Evolutionary conservation across 2,329 filamentous ascomycete species (phyloP).

Genomic region (Pseudonectria foliicola): DNA sequence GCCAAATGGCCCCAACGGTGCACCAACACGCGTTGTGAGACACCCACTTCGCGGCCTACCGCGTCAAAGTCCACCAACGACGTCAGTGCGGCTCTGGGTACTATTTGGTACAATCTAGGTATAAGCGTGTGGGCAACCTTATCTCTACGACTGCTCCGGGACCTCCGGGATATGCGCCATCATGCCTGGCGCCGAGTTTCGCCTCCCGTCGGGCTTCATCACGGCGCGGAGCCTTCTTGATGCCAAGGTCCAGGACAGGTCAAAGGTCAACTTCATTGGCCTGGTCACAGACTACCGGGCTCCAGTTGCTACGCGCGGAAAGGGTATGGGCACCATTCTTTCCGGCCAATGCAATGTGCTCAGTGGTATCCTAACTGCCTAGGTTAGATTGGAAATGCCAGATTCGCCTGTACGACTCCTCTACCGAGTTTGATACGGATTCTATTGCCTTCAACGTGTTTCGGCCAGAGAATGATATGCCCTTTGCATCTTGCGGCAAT

Average conservation of each 20-base stretch:
- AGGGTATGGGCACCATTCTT: conserved; percentile 34
- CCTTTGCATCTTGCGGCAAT: conserved; percentile 34
- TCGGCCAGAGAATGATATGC: conserved; percentile 41
- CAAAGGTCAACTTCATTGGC: conserved; percentile 56
- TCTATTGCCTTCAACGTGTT: conserved; percentile 54
- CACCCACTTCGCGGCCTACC: conserved; percentile 2
- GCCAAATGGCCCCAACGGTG: conserved; percentile 2
- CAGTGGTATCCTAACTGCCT: conserved; percentile 3
- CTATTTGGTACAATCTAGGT: too few relatives aligned
- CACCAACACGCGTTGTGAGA: conserved; percentile 8
- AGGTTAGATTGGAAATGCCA: conserved; percentile 51
- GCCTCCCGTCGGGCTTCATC: conserved; percentile 18
- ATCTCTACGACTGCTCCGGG: too few relatives aligned
- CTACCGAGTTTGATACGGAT: conserved; percentile 36
- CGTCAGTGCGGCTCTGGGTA: too few relatives aligned
- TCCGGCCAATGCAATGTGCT: neutral
- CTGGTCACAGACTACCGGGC: conserved; percentile 59
- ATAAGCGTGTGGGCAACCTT: too few relatives aligned
- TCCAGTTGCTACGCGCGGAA: conserved; percentile 42
- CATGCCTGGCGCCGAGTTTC: conserved; percentile 5
- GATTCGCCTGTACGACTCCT: conserved; percentile 54
- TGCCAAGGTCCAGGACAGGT: conserved; percentile 20
- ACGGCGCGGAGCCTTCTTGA: conserved; percentile 38
- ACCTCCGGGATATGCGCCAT: neutral
- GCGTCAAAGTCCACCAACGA: conserved; percentile 8